These are phyloP conservation scores for Ustilaginoidea virens DNA, from an alignment of 2,329 filamentous ascomycete genomes.

Conservation along the genomic window DNA sequence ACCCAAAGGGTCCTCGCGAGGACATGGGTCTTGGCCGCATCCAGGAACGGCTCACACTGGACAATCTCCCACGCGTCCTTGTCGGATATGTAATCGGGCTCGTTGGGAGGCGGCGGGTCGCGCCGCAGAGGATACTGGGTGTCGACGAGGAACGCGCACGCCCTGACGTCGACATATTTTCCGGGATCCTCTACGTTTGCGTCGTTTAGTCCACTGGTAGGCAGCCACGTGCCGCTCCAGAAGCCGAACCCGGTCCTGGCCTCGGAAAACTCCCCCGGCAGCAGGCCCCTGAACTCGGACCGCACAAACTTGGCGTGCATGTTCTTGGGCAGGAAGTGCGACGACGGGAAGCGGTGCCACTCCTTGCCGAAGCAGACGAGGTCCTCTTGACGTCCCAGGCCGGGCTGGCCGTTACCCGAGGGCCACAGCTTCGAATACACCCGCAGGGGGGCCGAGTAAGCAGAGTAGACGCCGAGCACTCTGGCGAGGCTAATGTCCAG, in stretches of 20 bases:
- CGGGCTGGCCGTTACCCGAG: slow-evolving; percentile 21
- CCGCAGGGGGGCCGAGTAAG: slow-evolving; percentile 66
- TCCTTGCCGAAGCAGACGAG: slow-evolving; percentile 86
- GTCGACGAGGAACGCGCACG: slow-evolving; percentile 77
- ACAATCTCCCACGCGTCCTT: slow-evolving; percentile 62
- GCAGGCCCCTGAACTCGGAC: slow-evolving; percentile 74
- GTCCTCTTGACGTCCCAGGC: slow-evolving; percentile 43
- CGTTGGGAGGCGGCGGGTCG: slow-evolving; percentile 41
- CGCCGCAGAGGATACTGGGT: slow-evolving; percentile 54
- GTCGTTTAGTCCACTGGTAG: slow-evolving; percentile 80
- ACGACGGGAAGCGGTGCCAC: slow-evolving; percentile 95
- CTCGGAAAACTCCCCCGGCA: slow-evolving; percentile 83
- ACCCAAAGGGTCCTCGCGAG: slow-evolving; percentile 71
- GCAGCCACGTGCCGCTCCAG: slow-evolving; percentile 71
- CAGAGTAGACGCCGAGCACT: slow-evolving; percentile 61
- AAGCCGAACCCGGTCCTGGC: slow-evolving; percentile 52
- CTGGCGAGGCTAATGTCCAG: slow-evolving; percentile 54
- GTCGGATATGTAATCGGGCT: slow-evolving; percentile 70
- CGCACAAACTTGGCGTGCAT: slow-evolving; percentile 81
- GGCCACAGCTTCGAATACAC: slow-evolving; percentile 55
- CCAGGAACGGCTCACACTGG: slow-evolving; percentile 65
- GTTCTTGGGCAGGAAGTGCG: slow-evolving; percentile 73
- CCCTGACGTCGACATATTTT: slow-evolving; percentile 68
- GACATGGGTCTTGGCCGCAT: slow-evolving; percentile 57
- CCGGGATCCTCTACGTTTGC: slow-evolving; percentile 70